Base-by-base conservation (phyloP, 495 filamentous ascomycete genomes). In the Penicillium chermesinum region DNA sequence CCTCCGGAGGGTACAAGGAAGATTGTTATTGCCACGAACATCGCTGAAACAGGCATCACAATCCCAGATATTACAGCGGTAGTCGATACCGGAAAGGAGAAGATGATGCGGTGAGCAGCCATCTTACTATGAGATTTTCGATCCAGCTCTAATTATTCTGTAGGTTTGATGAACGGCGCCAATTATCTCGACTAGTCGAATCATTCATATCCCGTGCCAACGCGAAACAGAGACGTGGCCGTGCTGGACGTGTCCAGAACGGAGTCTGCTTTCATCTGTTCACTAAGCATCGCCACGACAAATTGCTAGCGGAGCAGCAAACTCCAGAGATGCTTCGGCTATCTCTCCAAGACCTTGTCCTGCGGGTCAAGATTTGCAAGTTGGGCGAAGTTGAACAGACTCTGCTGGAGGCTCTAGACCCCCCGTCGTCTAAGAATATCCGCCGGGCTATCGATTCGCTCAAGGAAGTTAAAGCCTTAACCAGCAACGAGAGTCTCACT, bases 301-400 rank as follows among this genome's bases (percentile, higher is more conserved):
- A 74, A 37, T 51, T 72, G 50, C 88, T 96, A 76, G 79, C 81
- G 12, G 88, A 91, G 41, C 88, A 96, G 59, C 93, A 97, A 71
- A 94, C 86, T 0, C 93, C 93, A 0, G 93, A 98, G 63, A 89
- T 98, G 78, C 82, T 97, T 36, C 85, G 93, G 2, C 76, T 98
- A 5, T 96, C 90, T 0, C 69, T 98, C 8, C 91, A 97, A 67
- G 93, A 98, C 54, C 78, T 96, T 2, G 88, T 91, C 7, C 84
- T 98, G 52, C 83, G 93, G n/a, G 89, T 96, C 52, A 98, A 98
- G 69, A 93, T 94, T 30, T 98, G 90, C 70, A 93, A 91, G 57
- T 77, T 98, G 41, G 93, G 93, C 2, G 82, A 84, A 39, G 91
- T 97, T 41, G 91, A 96, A 57, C 78, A 89, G 51, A 95, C 89